Percentiles rank a stretch among this genome's conserved stretches.
Conservation (phyloP, 2,329 filamentous ascomycete genomes). For the Stachybotrys elegans region DNA sequence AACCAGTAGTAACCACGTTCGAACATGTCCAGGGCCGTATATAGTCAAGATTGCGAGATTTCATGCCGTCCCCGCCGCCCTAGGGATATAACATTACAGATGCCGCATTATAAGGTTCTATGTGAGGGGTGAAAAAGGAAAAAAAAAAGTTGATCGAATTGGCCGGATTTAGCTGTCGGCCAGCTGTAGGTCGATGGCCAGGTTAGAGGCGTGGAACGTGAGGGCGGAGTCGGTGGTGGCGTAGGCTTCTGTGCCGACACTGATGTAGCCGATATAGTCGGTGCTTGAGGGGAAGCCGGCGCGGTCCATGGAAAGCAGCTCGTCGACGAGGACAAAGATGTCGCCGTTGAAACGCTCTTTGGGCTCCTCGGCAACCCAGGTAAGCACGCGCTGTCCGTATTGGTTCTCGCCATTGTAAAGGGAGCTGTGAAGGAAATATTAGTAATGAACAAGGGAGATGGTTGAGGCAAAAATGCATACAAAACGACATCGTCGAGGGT, state of each 20-base stretch:
- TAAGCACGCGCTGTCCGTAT: conserved; percentile 39
- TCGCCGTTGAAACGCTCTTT: conserved; percentile 40
- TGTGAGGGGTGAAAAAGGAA: background rate
- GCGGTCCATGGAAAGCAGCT: conserved; percentile 28
- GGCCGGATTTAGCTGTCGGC: conserved; percentile 2
- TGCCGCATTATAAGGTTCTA: background rate
- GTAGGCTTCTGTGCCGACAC: conserved; percentile 47
- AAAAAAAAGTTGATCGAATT: too few species aligned
- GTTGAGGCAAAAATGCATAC: background rate
- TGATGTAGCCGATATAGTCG: conserved; percentile 47
- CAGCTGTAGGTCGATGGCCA: conserved; percentile 30
- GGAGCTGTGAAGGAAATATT: conserved; percentile 19
- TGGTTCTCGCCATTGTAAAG: conserved; percentile 38
- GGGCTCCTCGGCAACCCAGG: conserved; percentile 37
- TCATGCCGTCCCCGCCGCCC: too few species aligned
- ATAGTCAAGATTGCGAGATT: too few species aligned
- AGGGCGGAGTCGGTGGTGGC: conserved; percentile 34
- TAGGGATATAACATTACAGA: too few species aligned
- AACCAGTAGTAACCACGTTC: too few species aligned
- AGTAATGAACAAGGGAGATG: conserved; percentile 4
- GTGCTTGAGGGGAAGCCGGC: conserved; percentile 28
- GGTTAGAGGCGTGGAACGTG: conserved; percentile 39
- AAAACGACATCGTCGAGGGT: too few species aligned
- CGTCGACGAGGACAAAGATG: conserved; percentile 37
- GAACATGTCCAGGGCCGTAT: too few species aligned